Conservation (phyloP, 768 basidiomycete species). For the Boletus bicolor region DNA sequence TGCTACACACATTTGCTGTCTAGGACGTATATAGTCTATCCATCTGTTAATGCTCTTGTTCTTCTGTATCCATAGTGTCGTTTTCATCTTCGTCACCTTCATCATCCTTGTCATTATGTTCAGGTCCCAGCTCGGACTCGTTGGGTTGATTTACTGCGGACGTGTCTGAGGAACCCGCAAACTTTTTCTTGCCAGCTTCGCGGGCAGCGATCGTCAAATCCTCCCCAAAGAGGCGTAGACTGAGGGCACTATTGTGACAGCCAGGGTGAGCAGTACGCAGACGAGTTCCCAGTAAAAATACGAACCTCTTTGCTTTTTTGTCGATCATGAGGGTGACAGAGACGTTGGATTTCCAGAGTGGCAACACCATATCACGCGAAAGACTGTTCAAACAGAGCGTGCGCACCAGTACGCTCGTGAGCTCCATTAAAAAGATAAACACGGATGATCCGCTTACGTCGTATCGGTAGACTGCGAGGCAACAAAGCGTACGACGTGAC, state of each 20-base stretch:
- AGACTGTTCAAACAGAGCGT: constrained; percentile 41
- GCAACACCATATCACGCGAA: constrained; percentile 80
- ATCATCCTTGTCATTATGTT: constrained; percentile 1
- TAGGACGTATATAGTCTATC: constrained; percentile 12
- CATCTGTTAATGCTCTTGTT: constrained; percentile 7
- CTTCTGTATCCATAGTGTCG: constrained; percentile 12
- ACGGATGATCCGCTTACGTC: constrained; percentile 36
- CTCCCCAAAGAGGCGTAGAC: constrained; percentile 76
- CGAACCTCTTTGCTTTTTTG: constrained; percentile 92
- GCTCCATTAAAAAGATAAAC: too few relatives aligned
- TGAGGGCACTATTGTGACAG: constrained; percentile 62
- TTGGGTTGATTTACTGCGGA: neutral
- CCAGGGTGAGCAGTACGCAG: neutral
- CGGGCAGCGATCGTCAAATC: constrained; percentile 62
- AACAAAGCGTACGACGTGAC: constrained; percentile 68
- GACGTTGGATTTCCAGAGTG: constrained; percentile 90
- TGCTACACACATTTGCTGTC: constrained; percentile 4
- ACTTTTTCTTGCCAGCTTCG: constrained; percentile 29
- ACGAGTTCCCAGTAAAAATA: neutral
- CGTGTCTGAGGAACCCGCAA: neutral
- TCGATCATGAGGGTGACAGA: constrained; percentile 92
- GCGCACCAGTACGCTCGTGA: too few relatives aligned
- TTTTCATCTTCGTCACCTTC: constrained; percentile 6
- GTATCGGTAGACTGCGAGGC: constrained; percentile 50
- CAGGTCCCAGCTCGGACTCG: constrained; percentile 2